Percentiles rank a stretch among this genome's conserved stretches.
phyloP scores from a whole-genome alignment of 2,329 filamentous ascomycete species.

The Cytospora piceicola region DNA sequence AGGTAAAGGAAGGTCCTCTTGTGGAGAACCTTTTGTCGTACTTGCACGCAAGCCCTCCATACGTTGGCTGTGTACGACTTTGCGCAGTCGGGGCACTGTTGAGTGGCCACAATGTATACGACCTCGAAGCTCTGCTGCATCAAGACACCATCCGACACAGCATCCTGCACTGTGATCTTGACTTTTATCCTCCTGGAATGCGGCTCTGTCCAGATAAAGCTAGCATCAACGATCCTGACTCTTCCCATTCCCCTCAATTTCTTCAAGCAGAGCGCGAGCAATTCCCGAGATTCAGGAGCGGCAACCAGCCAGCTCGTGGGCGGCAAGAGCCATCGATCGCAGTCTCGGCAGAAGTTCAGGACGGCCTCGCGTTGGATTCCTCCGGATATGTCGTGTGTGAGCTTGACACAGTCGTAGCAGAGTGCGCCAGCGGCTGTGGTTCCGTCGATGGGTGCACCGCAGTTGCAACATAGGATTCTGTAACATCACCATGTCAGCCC shows the following conservation, averaged over 20 bases:
- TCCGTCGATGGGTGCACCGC: conserved; percentile 92
- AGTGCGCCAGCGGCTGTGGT: conserved; percentile 83
- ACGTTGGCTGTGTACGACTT: conserved; percentile 98
- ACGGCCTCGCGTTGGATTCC: conserved; percentile 90
- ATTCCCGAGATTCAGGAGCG: conserved; percentile 83
- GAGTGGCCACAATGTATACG: conserved; percentile 84
- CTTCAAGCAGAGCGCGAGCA: conserved; percentile 87
- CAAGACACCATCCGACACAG: conserved; percentile 64
- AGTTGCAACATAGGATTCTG: conserved; percentile 97
- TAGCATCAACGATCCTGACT: conserved; percentile 92
- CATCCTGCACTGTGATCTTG: conserved; percentile 88
- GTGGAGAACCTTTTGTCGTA: conserved; percentile 94
- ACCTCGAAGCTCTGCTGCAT: conserved; percentile 96
- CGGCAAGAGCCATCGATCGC: conserved; percentile 89
- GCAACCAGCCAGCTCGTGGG: conserved; percentile 87
- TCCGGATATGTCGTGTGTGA: conserved; percentile 89
- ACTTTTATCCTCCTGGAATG: conserved; percentile 91
- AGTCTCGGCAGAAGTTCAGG: conserved; percentile 90
- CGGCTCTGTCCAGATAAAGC: conserved; percentile 97
- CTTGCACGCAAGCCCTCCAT: conserved; percentile 91
- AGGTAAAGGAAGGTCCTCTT: conserved; percentile 77
- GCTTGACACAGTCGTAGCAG: conserved; percentile 94
- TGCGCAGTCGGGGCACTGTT: conserved; percentile 92
- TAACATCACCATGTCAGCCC: conserved; percentile 3
- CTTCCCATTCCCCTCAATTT: conserved; percentile 86